phyloP scores from a whole-genome alignment of 2,329 filamentous ascomycete genomes.

The Paramyrothecium roridum region DNA sequence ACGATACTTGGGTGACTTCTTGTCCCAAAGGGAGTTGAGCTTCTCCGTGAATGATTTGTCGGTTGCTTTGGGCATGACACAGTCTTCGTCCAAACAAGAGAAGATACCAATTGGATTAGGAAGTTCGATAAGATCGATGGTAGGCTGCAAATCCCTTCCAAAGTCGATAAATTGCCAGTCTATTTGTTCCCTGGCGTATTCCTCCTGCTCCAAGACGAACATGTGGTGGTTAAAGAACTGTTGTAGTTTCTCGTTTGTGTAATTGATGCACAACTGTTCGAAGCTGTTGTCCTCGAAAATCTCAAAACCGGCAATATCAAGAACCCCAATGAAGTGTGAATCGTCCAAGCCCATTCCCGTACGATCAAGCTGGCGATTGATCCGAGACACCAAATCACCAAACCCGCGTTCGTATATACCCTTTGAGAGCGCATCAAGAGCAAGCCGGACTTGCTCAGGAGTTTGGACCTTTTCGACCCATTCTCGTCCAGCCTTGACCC shows the following conservation, averaged over 20 bases:
- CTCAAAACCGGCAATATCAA: conserved; percentile 98
- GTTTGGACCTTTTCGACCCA: conserved; percentile 99
- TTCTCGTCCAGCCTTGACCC: conserved; percentile 91
- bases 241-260: conserved; percentile 98
- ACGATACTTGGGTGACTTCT: conserved; percentile 91
- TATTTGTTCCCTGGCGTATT: conserved; percentile 95
- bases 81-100: conserved; percentile 95
- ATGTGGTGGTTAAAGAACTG: conserved; percentile 99
- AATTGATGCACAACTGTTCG: conserved; percentile 98
- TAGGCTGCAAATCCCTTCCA: conserved; percentile 92
- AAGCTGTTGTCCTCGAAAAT: conserved; percentile 99
- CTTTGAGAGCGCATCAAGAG: conserved; percentile 88
- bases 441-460: conserved; percentile 88
- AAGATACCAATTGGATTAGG: conserved; percentile 98
- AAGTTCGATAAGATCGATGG: conserved; percentile 94
- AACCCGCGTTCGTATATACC: conserved; percentile 97
- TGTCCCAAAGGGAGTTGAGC: conserved; percentile 93
- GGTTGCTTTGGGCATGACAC: conserved; percentile 97
- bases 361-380: conserved; percentile 90
- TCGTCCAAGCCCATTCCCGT: conserved; percentile 80
- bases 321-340: conserved; percentile 92
- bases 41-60: conserved; percentile 98
- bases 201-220: conserved; percentile 98
- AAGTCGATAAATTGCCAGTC: conserved; percentile 99
- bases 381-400: conserved; percentile 84